Base-by-base conservation (phyloP, 192 early-diverging fungal genomes). In the Backusella tuberculispora region DNA sequence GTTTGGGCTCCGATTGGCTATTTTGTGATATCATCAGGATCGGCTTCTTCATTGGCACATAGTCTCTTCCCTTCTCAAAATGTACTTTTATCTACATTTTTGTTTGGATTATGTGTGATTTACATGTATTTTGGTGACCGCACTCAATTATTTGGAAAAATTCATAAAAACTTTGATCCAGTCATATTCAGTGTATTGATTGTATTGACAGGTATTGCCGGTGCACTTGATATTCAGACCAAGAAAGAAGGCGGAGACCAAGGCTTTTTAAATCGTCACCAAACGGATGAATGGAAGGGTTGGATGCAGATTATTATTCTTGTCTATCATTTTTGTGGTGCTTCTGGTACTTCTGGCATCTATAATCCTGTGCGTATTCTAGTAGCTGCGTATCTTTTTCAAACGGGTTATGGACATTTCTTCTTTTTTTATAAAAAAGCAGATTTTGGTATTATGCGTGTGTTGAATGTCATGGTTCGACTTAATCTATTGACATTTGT, bases 261-360 rank as follows among this genome's bases (percentile, higher is more conserved):
- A 14, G 85, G 84, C 9, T 93, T 93, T 67, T 74, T 95, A 67
- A 91, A 88, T 80, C 88, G 94, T 34, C 84, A 89, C 63, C 92
- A 93, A 74, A 95, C 94, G 5, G 91, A 95, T 74, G 94, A 95
- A 79, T 95, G 94, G 94, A 93, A 92, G 73, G 94, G 94, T 0
- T 95, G 94, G 94, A 95, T 95, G 94, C 94, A 95, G 83, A 73
- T 94, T 0, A 69, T 86, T 21, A 89, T 92, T 53, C 80, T 92
- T 17, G 80, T 90, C 15, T 95, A 95, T 80, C 94, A 95, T 78
- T 87, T 88, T 71, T 83, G 86, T 46, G 92, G 89, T 19, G 92
- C 92, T 1, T 92, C 91, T 4, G 82, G 81, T 37, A 81, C 88
- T 13, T 72, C 88, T 1, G 84, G 81, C 0, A 91, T 95, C 63